A percentile compares a stretch with the other conserved stretches of the same genome.
Conservation (phyloP, 331 rosid genomes). For the Ulmus americana region DNA sequence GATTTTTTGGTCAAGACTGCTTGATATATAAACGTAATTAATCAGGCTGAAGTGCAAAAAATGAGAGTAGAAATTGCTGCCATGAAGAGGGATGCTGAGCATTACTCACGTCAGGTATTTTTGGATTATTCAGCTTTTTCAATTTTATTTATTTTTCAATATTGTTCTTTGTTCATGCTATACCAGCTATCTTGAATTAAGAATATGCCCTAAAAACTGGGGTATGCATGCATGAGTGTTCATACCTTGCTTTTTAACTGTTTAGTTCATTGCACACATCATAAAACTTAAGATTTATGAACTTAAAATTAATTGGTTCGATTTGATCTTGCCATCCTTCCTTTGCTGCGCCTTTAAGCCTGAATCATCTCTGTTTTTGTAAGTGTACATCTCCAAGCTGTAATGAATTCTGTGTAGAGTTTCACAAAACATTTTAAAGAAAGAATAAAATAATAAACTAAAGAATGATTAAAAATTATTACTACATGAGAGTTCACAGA, state of each 20-base stretch:
- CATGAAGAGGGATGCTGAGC: slow-evolving; percentile 99
- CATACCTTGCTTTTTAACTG: too few species aligned
- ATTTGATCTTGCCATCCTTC: not conserved
- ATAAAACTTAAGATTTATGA: not conserved
- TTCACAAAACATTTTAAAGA: not conserved
- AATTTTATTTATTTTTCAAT: not conserved
- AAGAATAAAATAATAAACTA: not conserved
- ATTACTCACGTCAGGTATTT: slow-evolving; percentile 92
- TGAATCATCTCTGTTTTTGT: not conserved
- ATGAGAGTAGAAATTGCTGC: slow-evolving; percentile 99
- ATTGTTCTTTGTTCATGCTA: not conserved
- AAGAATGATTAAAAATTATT: not conserved
- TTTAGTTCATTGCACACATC: too few species aligned
- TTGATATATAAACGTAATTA: slow-evolving; percentile 15
- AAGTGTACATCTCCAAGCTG: too few species aligned
- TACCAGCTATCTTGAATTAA: not conserved
- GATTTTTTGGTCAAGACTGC: slow-evolving; percentile 16
- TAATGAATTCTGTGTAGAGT: not conserved
- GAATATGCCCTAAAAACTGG: not conserved
- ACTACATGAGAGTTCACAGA: not conserved
- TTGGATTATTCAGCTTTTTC: not conserved
- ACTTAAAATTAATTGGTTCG: not conserved
- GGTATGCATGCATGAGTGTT: not conserved
- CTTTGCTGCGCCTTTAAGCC: not conserved
- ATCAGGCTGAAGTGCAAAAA: slow-evolving; percentile 82